Evolutionary conservation across 2,329 filamentous ascomycete genomes (phyloP).

Genomic region (Fusarium tjaetaba): DNA sequence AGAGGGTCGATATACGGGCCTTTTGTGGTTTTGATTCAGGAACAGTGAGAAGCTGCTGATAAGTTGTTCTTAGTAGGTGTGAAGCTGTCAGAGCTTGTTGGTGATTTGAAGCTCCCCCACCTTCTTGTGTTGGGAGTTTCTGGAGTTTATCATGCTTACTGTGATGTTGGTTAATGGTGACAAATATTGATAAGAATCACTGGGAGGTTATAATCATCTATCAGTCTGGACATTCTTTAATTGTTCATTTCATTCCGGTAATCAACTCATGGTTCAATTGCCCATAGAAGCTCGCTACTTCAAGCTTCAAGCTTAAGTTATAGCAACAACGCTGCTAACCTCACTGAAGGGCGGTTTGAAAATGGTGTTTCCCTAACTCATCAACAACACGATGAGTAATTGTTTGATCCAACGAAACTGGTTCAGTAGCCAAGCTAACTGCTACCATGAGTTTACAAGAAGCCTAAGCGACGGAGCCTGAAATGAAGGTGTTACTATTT

Average conservation of each 20-base stretch:
- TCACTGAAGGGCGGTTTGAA: background rate
- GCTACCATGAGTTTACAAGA: accelerated
- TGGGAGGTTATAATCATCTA: background rate
- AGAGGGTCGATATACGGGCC: background rate
- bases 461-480: background rate
- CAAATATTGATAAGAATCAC: background rate
- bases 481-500: too few relatives aligned
- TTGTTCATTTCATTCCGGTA: too few relatives aligned
- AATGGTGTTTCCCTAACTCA: too few relatives aligned
- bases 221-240: accelerated
- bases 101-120: conserved; percentile 1
- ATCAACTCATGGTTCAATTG: background rate
- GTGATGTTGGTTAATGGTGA: background rate
- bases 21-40: conserved; percentile 6
- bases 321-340: accelerated
- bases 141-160: conserved; percentile 8
- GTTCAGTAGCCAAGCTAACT: background rate
- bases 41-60: background rate
- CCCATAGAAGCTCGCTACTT: accelerated
- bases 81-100: conserved; percentile 7
- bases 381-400: background rate
- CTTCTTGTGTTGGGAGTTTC: background rate
- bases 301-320: background rate
- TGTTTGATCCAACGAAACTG: background rate
- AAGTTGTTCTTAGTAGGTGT: background rate